These are phyloP conservation scores for Closterium sp. DNA, from an alignment of 139 green algal species.

Conservation along the genomic window DNA sequence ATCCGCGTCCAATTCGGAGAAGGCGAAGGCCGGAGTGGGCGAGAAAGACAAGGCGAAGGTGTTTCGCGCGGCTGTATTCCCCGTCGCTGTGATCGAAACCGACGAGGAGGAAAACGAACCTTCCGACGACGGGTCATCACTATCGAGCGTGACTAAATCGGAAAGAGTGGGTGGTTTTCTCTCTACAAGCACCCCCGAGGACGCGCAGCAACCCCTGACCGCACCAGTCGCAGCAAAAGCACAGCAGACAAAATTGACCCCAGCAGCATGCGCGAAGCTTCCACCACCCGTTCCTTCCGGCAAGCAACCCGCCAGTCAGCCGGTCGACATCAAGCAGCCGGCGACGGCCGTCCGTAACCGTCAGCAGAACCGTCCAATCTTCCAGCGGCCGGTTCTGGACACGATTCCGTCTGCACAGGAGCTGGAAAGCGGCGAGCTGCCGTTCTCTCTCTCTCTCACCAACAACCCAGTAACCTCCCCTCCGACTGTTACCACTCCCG, in stretches of 20 bases:
- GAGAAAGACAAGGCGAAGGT: background rate
- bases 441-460: no score
- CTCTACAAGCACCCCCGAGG: no score
- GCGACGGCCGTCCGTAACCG: background rate
- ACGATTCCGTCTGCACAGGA: background rate
- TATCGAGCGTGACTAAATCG: background rate
- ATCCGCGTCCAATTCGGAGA: no score
- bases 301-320: background rate
- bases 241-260: background rate
- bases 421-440: background rate
- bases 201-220: no score
- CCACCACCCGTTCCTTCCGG: background rate
- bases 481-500: background rate
- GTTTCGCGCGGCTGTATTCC: background rate
- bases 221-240: background rate
- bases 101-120: background rate
- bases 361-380: background rate
- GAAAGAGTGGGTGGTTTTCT: background rate
- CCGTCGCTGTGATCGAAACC: background rate
- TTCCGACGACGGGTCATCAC: background rate
- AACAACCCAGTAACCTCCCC: background rate
- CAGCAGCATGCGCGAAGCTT: background rate
- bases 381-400: background rate
- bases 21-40: no score
- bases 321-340: background rate